Percentiles rank a stretch among this genome's conserved stretches.
Conservation (phyloP, 2,329 filamentous ascomycete species). For the Fusarium kyushuense region DNA sequence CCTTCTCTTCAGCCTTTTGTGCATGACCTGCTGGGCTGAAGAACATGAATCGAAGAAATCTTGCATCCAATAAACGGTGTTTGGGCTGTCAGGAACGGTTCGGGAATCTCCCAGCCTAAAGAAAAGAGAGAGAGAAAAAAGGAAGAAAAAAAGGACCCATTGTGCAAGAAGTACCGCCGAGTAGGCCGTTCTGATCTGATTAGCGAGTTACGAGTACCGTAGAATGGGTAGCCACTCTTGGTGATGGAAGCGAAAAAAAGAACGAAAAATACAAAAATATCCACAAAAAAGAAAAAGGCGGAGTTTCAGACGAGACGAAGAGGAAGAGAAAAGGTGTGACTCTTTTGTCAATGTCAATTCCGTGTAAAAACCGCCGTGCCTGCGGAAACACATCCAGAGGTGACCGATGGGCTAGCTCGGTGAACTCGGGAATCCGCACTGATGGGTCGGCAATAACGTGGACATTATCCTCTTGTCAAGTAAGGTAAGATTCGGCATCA, state of each 20-base stretch:
- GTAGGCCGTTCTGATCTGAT: slow-evolving; percentile 27
- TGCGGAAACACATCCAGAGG: slow-evolving; percentile 4
- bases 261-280: slow-evolving; percentile 31
- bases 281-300: slow-evolving; percentile 18
- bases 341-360: slow-evolving; percentile 27
- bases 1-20: slow-evolving; percentile 12
- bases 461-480: slow-evolving; percentile 4
- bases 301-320: slow-evolving; percentile 23
- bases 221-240: slow-evolving; percentile 14
- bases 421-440: slow-evolving; percentile 26
- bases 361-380: slow-evolving; percentile 23
- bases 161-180: slow-evolving; percentile 34
- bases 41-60: slow-evolving; percentile 27
- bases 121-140: neutral
- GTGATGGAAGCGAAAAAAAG: slow-evolving; percentile 34
- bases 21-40: slow-evolving; percentile 10
- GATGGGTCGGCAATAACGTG: slow-evolving; percentile 29
- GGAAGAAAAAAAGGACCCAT: slow-evolving; percentile 3
- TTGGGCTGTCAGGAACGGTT: slow-evolving; percentile 1
- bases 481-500: slow-evolving; percentile 26
- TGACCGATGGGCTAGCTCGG: slow-evolving; percentile 18
- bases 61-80: slow-evolving; percentile 16
- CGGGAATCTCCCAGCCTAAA: neutral
- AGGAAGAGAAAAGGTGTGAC: slow-evolving; percentile 16
- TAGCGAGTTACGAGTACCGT: slow-evolving; percentile 17